Conservation (phyloP, 352 stramenopile genomes). For the Globisporangium polare region DNA sequence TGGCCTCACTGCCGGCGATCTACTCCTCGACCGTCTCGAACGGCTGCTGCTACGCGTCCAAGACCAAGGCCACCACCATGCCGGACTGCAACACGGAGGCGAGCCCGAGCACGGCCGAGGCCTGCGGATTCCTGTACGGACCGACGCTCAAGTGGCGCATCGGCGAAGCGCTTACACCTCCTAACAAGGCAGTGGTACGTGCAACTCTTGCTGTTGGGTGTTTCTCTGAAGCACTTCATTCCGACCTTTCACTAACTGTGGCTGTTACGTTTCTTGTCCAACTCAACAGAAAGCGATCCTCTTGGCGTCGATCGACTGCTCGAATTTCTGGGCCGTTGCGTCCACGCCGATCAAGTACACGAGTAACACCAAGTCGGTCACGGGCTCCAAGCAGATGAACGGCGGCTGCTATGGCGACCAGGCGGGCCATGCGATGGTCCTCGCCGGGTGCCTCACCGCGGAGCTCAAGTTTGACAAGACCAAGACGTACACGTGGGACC, state of each 20-base stretch:
- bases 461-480: constrained; percentile 74
- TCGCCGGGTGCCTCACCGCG: constrained; percentile 75
- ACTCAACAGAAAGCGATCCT: constrained; percentile 65
- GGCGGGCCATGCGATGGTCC: constrained; percentile 53
- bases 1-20: constrained; percentile 61
- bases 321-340: constrained; percentile 81
- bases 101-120: constrained; percentile 51
- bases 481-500: constrained; percentile 81
- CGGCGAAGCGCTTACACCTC: constrained; percentile 45
- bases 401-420: constrained; percentile 76
- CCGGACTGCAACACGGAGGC: constrained; percentile 63
- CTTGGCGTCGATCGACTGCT: constrained; percentile 81
- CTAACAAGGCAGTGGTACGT: constrained; percentile 31
- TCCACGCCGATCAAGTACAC: constrained; percentile 76
- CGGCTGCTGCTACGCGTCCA: constrained; percentile 74
- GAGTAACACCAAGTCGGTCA: constrained; percentile 62
- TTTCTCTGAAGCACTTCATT: background rate
- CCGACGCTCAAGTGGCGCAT: constrained; percentile 85
- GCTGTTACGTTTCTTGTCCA: background rate
- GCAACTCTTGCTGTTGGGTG: background rate
- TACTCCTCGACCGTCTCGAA: constrained; percentile 67
- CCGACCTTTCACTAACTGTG: background rate
- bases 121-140: constrained; percentile 81
- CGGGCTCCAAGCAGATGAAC: constrained; percentile 82
- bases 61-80: constrained; percentile 36